Conservation (phyloP, 2,329 filamentous ascomycete species). For the Ophiostoma ulmi region DNA sequence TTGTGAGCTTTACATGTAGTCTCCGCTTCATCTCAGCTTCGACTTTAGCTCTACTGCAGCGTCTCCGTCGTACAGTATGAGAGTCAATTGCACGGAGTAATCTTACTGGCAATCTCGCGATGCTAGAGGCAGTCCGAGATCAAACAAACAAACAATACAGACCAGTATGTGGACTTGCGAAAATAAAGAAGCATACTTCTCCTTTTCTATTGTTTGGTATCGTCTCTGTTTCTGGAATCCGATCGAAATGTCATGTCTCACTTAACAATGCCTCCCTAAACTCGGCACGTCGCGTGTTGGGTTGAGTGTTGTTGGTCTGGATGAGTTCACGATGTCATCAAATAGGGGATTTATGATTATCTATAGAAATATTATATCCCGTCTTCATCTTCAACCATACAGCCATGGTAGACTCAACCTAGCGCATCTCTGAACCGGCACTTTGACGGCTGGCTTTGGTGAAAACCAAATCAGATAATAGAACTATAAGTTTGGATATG, state of each 20-base stretch:
- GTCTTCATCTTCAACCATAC: neutral
- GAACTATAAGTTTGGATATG: too few relatives aligned
- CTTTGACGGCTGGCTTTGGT: too few relatives aligned
- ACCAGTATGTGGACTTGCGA: too few relatives aligned
- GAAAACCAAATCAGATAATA: too few relatives aligned
- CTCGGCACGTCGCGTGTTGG: conserved; percentile 6
- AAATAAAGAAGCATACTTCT: neutral
- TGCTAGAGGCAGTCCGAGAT: neutral
- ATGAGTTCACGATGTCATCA: neutral
- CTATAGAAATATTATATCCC: neutral
- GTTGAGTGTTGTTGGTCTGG: neutral
- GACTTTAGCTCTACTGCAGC: neutral
- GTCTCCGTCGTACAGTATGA: neutral
- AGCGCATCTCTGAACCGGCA: too few relatives aligned
- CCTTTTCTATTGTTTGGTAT: too few relatives aligned
- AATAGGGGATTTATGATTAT: neutral
- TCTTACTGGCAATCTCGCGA: neutral
- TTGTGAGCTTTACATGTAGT: neutral
- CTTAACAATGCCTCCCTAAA: neutral
- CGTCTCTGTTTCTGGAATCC: neutral
- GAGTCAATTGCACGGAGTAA: conserved; percentile 4
- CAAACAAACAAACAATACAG: too few relatives aligned
- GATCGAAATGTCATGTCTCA: neutral
- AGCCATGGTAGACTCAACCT: too few relatives aligned
- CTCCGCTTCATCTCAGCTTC: neutral